Base-by-base conservation (phyloP, 2,329 filamentous ascomycete species). In the Whalleya microplaca region DNA sequence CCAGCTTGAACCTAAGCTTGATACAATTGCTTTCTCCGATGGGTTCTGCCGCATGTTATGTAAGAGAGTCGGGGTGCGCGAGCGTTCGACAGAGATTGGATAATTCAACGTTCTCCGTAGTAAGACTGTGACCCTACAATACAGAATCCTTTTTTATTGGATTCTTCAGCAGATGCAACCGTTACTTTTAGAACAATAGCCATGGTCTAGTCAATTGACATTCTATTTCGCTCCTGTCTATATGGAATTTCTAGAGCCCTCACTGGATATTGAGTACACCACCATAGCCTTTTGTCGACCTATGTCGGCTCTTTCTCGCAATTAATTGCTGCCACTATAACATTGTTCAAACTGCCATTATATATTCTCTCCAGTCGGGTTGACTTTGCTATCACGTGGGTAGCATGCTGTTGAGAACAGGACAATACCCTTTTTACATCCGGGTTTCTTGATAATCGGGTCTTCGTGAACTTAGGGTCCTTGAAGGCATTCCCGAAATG, bases 91-190 rank as follows among this genome's bases (percentile, higher is more conserved):
- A 48, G 48, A 54, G n/a, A 63, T 63, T 63, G 60, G 60, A 45
- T 48, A 41, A 56, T 51, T 48, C 40, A 50, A 12, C 21, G 40
- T 53, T 58, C 55, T 46, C 60, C 58, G 27, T 58, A 58, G 58
- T 61, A 56, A 63, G 55, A 63, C 48, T 63, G 52, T 45, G 58
- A 63, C 60, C 41, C 55, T 63, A 23, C 55, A 48, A 56, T 58
- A 57, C 49, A 37, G 41, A 40, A 50, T 53, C 51, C 49, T 42
- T 32, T 55, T 44, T 58, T 56, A 63, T 63, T 58, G 60, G 60
- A 37, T 43, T 45, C 48, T 23, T 56, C 55, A 54, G 60, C 55
- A 62, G 57, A 56, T 52, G 32, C 45, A 60, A 50, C 37, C 41
- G 46, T 29, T 51, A 55, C 45, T 42, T 58, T 41, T 52, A 32